A percentile compares a stretch with the other conserved stretches of the same genome.
Conservation (phyloP, 169 alveolate genomes). For the Perkinsus olseni region DNA sequence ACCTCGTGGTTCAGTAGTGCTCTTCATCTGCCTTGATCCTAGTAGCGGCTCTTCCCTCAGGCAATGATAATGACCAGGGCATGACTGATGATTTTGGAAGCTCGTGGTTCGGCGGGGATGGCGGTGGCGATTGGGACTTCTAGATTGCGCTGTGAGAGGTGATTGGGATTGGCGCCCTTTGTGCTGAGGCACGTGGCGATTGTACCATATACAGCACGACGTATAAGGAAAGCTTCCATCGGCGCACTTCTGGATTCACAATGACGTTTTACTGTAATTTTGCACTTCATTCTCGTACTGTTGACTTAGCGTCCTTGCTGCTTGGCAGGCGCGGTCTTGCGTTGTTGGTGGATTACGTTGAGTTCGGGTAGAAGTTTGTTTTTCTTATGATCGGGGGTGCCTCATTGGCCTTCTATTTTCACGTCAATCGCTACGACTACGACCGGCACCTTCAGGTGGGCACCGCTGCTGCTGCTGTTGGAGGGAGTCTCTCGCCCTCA, state of each 20-base stretch:
- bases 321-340: too few species aligned
- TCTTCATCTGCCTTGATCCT: neutral
- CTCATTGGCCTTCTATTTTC: neutral
- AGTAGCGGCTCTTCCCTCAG: neutral
- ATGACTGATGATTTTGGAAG: neutral
- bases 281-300: too few species aligned
- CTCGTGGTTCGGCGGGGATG: neutral
- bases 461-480: neutral
- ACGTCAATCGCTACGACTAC: neutral
- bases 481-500: neutral
- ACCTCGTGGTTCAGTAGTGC: neutral
- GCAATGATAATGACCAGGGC: neutral
- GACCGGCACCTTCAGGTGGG: neutral
- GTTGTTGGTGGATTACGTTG: neutral
- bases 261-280: too few species aligned
- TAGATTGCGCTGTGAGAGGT: neutral
- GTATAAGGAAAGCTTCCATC: too few species aligned
- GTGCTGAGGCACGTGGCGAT: too few species aligned
- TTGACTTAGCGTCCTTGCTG: too few species aligned
- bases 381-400: neutral
- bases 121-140: neutral
- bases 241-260: too few species aligned
- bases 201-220: too few species aligned
- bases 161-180: too few species aligned
- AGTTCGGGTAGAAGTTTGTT: neutral